Percentiles rank a stretch among this genome's conserved stretches.
phyloP scores from a whole-genome alignment of 768 basidiomycete genomes.

The Pulveroboletus frians region DNA sequence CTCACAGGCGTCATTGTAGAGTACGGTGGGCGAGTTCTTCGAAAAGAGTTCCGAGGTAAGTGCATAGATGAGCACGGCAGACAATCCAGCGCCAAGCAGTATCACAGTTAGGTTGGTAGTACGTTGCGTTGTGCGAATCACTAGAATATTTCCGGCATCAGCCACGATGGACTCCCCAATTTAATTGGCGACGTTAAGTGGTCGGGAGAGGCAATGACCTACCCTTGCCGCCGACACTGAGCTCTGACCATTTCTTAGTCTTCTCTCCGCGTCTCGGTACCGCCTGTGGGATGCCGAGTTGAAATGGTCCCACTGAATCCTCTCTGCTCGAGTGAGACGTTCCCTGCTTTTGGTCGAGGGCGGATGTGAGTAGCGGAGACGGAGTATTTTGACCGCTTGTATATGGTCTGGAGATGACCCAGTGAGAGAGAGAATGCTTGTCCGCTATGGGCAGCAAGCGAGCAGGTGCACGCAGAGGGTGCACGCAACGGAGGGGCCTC shows the following conservation, averaged over 20 bases:
- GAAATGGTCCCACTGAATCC: constrained; percentile 74
- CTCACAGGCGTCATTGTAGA: constrained; percentile 60
- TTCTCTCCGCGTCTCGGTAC: constrained; percentile 50
- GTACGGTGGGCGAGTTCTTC: constrained; percentile 80
- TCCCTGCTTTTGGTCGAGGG: constrained; percentile 56
- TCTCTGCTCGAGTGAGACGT: constrained; percentile 35
- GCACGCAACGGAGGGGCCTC: constrained; percentile 2
- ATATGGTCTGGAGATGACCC: constrained; percentile 31
- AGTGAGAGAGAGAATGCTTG: neutral
- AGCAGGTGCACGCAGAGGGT: neutral
- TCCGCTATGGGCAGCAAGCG: neutral
- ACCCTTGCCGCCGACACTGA: constrained; percentile 77
- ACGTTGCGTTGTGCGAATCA: constrained; percentile 39
- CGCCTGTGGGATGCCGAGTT: constrained; percentile 60
- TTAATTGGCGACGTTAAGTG: neutral
- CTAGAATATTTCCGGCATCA: constrained; percentile 3
- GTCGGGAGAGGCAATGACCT: constrained; percentile 13
- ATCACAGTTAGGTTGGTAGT: constrained; percentile 51
- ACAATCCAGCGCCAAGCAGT: constrained; percentile 75
- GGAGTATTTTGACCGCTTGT: constrained; percentile 43
- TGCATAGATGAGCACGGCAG: constrained; percentile 67
- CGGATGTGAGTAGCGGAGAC: constrained; percentile 55
- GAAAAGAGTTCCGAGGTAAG: constrained; percentile 82
- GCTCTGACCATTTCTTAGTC: constrained; percentile 72
- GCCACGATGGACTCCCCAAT: neutral